A percentile compares a stretch with the other conserved stretches of the same genome.
Conservation (phyloP, 495 filamentous ascomycete genomes). For the Saxophila tyrrhenica region DNA sequence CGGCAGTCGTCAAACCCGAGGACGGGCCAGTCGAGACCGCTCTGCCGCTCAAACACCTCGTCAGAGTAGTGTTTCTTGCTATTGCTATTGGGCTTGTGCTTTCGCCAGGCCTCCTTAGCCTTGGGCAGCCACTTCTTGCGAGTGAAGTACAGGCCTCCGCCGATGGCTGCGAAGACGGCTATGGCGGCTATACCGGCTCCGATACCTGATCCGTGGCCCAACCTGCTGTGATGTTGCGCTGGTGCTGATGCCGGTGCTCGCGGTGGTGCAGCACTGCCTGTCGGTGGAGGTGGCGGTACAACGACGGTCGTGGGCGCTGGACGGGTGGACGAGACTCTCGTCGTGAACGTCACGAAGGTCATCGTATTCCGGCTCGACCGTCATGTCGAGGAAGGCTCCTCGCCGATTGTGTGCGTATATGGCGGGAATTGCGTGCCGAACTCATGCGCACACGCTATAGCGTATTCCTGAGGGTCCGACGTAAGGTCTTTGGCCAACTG, state of each 20-base stretch:
- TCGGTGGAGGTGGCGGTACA: too few relatives aligned
- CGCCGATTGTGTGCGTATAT: background rate
- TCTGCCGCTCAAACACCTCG: background rate
- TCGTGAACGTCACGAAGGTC: too few relatives aligned
- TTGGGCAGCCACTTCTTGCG: background rate
- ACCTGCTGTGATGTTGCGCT: background rate
- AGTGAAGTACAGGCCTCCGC: background rate
- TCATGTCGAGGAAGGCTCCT: background rate
- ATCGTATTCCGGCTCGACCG: too few relatives aligned
- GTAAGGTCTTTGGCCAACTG: background rate
- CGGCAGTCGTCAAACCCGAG: too few relatives aligned
- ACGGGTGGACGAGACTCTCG: too few relatives aligned
- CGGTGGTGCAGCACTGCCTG: too few relatives aligned
- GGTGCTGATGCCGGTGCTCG: too few relatives aligned
- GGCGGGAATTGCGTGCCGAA: background rate
- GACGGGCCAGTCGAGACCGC: too few relatives aligned
- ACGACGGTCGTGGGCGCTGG: too few relatives aligned
- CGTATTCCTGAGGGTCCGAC: background rate
- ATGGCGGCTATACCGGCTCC: background rate
- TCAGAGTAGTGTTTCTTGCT: background rate
- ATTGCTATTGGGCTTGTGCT: background rate
- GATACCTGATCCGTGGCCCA: background rate
- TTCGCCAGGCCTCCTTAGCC: background rate
- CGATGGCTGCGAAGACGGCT: background rate
- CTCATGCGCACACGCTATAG: background rate